Conservation (phyloP, 495 filamentous ascomycete species). For the Astrocystis sublimbata region DNA sequence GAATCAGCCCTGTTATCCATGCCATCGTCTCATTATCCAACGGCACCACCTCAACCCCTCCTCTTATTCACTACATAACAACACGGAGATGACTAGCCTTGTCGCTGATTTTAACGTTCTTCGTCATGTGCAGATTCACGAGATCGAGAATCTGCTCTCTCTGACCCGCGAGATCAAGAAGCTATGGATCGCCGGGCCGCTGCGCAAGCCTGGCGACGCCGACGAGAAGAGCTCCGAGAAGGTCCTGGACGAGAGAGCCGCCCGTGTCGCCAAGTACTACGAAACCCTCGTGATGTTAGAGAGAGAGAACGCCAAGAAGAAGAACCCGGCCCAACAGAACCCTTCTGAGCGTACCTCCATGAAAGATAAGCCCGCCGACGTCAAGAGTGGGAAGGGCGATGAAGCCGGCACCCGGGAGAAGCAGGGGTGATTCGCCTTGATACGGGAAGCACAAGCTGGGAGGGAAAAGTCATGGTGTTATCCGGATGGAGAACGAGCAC, state of each 20-base stretch:
- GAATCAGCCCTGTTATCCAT: too few species aligned
- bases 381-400: neutral
- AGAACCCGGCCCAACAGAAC: constrained; percentile 2
- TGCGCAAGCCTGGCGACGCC: constrained; percentile 38
- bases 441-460: neutral
- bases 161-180: constrained; percentile 45
- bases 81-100: too few species aligned
- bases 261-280: constrained; percentile 12
- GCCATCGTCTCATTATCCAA: too few species aligned
- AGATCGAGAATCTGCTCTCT: constrained; percentile 41
- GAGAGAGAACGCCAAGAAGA: neutral
- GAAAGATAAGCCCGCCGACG: neutral
- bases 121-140: constrained; percentile 21
- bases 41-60: too few species aligned
- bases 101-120: too few species aligned
- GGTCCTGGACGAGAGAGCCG: constrained; percentile 23
- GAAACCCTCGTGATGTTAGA: constrained; percentile 2
- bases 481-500: neutral
- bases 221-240: constrained; percentile 27
- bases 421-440: neutral
- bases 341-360: neutral
- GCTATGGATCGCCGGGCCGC: constrained; percentile 46
- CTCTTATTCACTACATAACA: too few species aligned
- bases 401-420: neutral
- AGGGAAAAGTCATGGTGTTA: neutral